Evolutionary conservation across 2,329 filamentous ascomycete species (phyloP).

Genomic region (Diaporthe ampelina): DNA sequence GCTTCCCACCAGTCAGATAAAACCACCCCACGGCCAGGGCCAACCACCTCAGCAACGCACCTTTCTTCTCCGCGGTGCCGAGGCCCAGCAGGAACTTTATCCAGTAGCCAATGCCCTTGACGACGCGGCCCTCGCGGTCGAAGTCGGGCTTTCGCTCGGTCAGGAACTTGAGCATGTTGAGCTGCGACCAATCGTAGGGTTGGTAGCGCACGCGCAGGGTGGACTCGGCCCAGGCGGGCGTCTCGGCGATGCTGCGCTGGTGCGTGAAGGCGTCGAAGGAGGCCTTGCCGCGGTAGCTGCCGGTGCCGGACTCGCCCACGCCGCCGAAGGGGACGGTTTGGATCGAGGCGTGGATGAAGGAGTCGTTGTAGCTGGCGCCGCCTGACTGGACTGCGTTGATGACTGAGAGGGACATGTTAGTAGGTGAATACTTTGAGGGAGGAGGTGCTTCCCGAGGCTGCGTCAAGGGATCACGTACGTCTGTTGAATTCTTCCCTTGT

Average conservation of each 20-base stretch:
- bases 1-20: conserved; percentile 33
- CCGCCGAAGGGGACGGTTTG: conserved; percentile 85
- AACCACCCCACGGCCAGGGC: conserved; percentile 51
- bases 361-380: conserved; percentile 74
- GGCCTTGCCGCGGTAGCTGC: conserved; percentile 83
- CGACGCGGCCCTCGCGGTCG: conserved; percentile 69
- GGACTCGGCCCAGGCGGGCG: conserved; percentile 76
- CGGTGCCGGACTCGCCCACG: conserved; percentile 83
- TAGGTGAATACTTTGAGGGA: conserved; percentile 30
- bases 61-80: conserved; percentile 63
- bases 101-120: conserved; percentile 69
- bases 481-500: conserved; percentile 82
- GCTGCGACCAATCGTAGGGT: conserved; percentile 66
- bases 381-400: conserved; percentile 75
- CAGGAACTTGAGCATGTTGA: conserved; percentile 60
- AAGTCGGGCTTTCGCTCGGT: conserved; percentile 68
- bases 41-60: conserved; percentile 67
- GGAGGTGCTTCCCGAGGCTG: background rate
- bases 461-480: conserved; percentile 60
- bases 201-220: conserved; percentile 78
- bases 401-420: conserved; percentile 57
- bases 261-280: conserved; percentile 79
- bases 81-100: conserved; percentile 63
- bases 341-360: conserved; percentile 66
- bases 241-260: conserved; percentile 67